Evolutionary conservation across 306 rosid genomes (phyloP), one percentile per base, ranked within the genome.

Genomic region (Argentina anserina): DNA sequence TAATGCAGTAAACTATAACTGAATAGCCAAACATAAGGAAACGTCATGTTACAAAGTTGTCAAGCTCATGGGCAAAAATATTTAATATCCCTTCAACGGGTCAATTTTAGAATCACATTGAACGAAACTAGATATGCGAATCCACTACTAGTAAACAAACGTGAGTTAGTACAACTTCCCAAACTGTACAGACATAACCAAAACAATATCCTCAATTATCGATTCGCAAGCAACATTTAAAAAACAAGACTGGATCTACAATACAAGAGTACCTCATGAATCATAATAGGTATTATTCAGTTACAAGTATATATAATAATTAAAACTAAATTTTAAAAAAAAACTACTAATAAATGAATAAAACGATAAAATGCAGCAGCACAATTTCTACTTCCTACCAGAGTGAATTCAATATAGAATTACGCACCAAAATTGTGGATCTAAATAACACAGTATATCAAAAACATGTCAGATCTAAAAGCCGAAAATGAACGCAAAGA

Each of bases 401-500:
- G 0, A 5, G 5, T 43, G 34, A 65, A 13, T 28, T 6, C 7
- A 39, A 6, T n/a, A 17, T 41, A 0, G 29, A 63, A 29, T 23
- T 13, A 55, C 3, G 7, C 0, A 53, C 1, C 31, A 53, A 23
- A 0, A 0, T 34, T 20, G 6, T 29, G 55, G 55, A 64, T 74
- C 80, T 25, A 61, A n/a, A 36, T 10, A 28, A 26, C 2, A 26
- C 26, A n/a, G 1, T 23, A 31, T 40, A 15, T 13, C 3, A 7
- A 50, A 41, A 18, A 73, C 36, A 59, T 28, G 0, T 11, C 63
- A 79, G 75, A 89, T 74, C 75, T 5, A 3, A 65, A 41, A 17
- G 3, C 4, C 5, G 1, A 21, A 56, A 41, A 56, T 0, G 0
- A 60, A 17, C 0, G n/a, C 5, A 28, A 28, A 9, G 31, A 3